Conservation (phyloP, 2,329 filamentous ascomycete species). For the Aspergillus calidoustus region DNA sequence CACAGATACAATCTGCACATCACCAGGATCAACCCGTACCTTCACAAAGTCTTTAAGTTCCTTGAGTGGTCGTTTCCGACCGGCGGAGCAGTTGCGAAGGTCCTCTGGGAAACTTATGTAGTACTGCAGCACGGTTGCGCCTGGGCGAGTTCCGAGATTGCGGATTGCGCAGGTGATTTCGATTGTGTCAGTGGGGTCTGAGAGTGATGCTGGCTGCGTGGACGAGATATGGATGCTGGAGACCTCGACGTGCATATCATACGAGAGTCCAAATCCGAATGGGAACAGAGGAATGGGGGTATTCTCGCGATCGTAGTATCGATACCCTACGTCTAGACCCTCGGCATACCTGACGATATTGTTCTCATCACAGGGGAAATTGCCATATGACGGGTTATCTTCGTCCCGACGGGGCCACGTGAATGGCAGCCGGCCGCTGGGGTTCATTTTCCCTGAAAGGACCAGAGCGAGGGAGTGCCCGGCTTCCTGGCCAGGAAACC, state of each 20-base stretch:
- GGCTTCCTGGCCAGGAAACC: constrained; percentile 6
- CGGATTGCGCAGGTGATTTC: not conserved
- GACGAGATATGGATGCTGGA: not conserved
- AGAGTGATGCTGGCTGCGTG: not conserved
- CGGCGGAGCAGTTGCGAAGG: no score
- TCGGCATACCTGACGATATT: constrained; percentile 2
- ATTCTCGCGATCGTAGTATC: not conserved
- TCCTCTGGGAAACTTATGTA: not conserved
- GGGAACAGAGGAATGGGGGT: not conserved
- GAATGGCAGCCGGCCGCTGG: not conserved
- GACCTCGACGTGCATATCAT: not conserved
- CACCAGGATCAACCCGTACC: not conserved
- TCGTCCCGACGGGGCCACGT: constrained; percentile 6
- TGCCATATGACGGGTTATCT: not conserved
- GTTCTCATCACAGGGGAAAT: constrained; percentile 11
- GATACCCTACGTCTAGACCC: not conserved
- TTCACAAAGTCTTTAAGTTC: constrained; percentile 1
- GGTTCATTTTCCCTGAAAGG: not conserved
- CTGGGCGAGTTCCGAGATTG: not conserved
- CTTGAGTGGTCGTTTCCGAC: not conserved
- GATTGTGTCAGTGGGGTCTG: not conserved
- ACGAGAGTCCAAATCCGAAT: not conserved
- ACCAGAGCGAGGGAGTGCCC: not conserved
- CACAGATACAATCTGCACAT: not conserved
- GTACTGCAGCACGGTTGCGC: constrained; percentile 1